Evolutionary conservation across 1,284 basidiomycete species (phyloP).

Genomic region (Cutaneotrichosporon cyanovorans): DNA sequence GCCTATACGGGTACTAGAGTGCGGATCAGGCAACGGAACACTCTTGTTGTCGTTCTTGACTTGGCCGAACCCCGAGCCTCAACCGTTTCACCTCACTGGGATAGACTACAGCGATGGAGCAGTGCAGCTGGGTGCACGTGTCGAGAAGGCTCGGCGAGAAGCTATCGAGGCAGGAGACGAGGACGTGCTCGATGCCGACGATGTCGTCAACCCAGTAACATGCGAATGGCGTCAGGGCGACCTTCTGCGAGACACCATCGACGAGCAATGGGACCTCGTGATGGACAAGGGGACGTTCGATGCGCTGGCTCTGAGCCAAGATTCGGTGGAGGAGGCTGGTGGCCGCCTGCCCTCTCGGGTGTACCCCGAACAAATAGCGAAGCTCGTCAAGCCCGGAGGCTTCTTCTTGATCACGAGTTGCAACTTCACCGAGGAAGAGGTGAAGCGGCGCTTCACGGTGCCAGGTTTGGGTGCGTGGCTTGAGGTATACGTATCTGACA

Average conservation of each 20-base stretch:
- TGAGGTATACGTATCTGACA: neutral
- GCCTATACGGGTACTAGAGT: constrained; percentile 36
- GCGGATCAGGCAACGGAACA: constrained; percentile 44
- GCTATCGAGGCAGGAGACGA: constrained; percentile 15
- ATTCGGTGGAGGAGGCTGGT: constrained; percentile 27
- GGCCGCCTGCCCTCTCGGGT: constrained; percentile 35
- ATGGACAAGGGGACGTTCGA: constrained; percentile 47
- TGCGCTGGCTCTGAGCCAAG: constrained; percentile 38
- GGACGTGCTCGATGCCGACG: constrained; percentile 29
- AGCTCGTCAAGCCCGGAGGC: constrained; percentile 36
- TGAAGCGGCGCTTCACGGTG: constrained; percentile 34
- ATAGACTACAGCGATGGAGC: constrained; percentile 43
- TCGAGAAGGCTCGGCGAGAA: constrained; percentile 26
- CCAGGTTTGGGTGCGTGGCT: constrained; percentile 31
- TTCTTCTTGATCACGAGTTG: constrained; percentile 47
- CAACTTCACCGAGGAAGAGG: constrained; percentile 46
- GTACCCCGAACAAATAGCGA: constrained; percentile 39
- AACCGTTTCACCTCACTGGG: constrained; percentile 38
- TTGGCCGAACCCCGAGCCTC: constrained; percentile 22
- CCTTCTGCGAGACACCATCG: constrained; percentile 32
- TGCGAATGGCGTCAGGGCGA: constrained; percentile 38
- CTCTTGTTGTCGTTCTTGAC: constrained; percentile 43
- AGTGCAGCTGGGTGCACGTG: constrained; percentile 25
- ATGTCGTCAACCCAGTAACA: constrained; percentile 29
- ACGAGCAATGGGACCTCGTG: constrained; percentile 43